Evolutionary conservation across 208 protist species (phyloP).

Genomic region (Leishmania guyanensis): DNA sequence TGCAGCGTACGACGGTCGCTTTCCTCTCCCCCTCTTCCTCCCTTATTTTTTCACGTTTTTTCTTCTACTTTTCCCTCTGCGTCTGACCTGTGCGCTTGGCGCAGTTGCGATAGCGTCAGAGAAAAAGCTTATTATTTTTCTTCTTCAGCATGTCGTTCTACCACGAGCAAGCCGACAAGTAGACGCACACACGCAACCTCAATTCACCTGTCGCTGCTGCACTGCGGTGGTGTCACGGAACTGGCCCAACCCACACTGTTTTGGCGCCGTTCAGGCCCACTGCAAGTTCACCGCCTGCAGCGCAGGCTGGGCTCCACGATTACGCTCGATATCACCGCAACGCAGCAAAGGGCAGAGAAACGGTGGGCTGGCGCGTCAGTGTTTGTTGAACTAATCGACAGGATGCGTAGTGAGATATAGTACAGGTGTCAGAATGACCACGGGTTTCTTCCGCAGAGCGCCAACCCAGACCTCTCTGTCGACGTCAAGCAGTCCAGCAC

Average conservation of each 20-base stretch:
- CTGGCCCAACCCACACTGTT: too few species aligned
- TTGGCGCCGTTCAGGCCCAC: too few species aligned
- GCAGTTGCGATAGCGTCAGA: background rate
- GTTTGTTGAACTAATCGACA: too few species aligned
- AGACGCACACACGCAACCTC: background rate
- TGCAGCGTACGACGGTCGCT: background rate
- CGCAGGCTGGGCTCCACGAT: too few species aligned
- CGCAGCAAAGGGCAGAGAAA: too few species aligned
- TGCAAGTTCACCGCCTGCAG: too few species aligned
- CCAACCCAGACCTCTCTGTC: background rate
- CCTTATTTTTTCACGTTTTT: background rate
- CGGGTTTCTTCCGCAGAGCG: background rate
- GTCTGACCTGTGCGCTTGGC: too few species aligned
- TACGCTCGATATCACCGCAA: too few species aligned
- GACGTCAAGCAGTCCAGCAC: background rate
- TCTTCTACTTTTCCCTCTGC: background rate
- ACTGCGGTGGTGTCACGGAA: too few species aligned
- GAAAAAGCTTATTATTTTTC: background rate
- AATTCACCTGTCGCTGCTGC: background rate
- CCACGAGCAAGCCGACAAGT: background rate
- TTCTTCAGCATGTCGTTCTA: constrained; percentile 1
- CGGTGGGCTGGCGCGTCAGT: too few species aligned
- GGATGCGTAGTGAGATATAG: too few species aligned
- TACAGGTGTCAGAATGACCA: too few species aligned
- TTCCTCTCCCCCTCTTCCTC: background rate